Evolutionary conservation across 2,329 filamentous ascomycete genomes (phyloP).

Genomic region (Chaetomium globosum): DNA sequence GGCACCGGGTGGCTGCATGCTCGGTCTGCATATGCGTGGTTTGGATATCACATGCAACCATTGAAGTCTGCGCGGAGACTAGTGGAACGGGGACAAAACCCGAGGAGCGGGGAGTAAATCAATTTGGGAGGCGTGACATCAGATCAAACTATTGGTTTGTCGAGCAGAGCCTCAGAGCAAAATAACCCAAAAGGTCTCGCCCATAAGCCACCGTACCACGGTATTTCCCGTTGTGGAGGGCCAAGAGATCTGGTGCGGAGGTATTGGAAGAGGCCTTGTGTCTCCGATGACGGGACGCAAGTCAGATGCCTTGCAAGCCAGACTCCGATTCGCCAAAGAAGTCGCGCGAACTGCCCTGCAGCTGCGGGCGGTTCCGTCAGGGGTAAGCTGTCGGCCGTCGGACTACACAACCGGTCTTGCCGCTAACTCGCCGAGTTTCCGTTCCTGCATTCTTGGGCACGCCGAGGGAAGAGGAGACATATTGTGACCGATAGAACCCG

Average conservation of each 20-base stretch:
- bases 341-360: conserved; percentile 11
- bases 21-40: conserved; percentile 23
- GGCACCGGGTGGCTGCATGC: neutral
- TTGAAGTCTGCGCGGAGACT: neutral
- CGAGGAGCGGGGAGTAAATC: too few species aligned
- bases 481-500: neutral
- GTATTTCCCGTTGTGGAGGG: conserved; percentile 7
- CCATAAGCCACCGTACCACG: conserved; percentile 1
- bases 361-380: conserved; percentile 16
- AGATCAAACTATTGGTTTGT: neutral
- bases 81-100: neutral
- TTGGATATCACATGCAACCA: conserved; percentile 31
- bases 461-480: neutral
- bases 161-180: conserved; percentile 21
- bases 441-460: conserved; percentile 7
- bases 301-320: neutral
- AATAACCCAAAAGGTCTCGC: neutral
- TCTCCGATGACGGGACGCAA: conserved; percentile 2
- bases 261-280: conserved; percentile 13
- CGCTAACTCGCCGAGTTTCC: conserved; percentile 10
- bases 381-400: conserved; percentile 13
- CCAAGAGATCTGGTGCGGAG: conserved; percentile 19
- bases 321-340: conserved; percentile 1
- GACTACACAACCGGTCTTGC: conserved; percentile 7
- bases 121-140: neutral